These are phyloP conservation scores for Ophiocordyceps camponoti-floridani DNA, from an alignment of 2,329 filamentous ascomycete genomes.

Conservation along the genomic window DNA sequence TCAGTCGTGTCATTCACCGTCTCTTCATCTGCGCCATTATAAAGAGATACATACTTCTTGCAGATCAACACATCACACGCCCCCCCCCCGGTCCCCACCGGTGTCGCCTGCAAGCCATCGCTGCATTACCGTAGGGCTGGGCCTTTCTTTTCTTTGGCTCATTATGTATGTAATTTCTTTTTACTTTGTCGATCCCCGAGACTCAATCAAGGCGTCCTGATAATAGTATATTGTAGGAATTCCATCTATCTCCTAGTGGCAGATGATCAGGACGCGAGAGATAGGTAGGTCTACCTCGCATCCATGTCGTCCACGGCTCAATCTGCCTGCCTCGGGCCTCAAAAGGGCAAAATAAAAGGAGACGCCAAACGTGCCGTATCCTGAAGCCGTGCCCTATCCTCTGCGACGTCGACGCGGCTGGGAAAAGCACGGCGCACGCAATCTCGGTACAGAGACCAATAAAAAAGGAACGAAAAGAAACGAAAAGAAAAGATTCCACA, in stretches of 20 bases:
- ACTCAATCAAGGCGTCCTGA: too few species aligned
- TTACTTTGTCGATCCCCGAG: background rate
- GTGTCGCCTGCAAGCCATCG: background rate
- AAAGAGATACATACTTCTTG: background rate
- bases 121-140: background rate
- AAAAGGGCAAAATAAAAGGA: background rate
- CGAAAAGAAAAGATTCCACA: background rate
- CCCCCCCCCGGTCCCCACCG: background rate
- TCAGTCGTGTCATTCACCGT: too few species aligned
- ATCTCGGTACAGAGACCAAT: background rate
- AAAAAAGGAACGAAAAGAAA: background rate
- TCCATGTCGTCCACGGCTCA: background rate
- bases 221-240: too few species aligned
- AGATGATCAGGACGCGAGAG: background rate
- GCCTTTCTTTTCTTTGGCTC: background rate
- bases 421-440: background rate
- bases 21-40: too few species aligned
- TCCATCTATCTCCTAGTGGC: too few species aligned
- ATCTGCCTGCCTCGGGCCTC: background rate
- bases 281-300: background rate
- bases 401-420: background rate
- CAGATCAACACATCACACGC: background rate
- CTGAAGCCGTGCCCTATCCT: background rate
- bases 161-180: background rate
- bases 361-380: conserved; percentile 1